phyloP scores from a whole-genome alignment of 768 basidiomycete genomes.

The Hygrophorus pudorinus region DNA sequence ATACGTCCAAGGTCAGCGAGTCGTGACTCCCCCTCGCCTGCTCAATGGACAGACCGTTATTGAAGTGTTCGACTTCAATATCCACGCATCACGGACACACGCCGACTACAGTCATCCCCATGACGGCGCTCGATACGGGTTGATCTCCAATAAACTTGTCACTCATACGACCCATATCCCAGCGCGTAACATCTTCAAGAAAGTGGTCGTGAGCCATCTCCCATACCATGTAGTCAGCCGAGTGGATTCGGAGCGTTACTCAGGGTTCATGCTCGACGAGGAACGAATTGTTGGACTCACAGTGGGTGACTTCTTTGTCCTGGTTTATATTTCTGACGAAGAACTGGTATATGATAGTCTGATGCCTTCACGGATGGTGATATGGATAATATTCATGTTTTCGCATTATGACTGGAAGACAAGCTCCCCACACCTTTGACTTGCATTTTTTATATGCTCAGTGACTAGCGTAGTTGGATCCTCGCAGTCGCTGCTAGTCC shows the following conservation, averaged over 20 bases:
- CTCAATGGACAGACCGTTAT: neutral
- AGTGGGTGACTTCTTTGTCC: neutral
- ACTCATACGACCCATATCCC: neutral
- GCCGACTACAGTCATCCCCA: neutral
- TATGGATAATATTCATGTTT: constrained; percentile 1
- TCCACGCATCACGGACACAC: neutral
- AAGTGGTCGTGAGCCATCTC: constrained; percentile 5
- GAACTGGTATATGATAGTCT: neutral
- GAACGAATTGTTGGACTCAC: constrained; percentile 10
- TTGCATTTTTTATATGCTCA: no score
- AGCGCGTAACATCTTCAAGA: neutral
- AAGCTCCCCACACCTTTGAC: no score
- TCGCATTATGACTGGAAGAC: neutral
- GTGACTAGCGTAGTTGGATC: no score
- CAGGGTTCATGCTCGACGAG: constrained; percentile 12
- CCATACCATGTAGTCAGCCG: constrained; percentile 5
- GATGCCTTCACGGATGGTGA: neutral
- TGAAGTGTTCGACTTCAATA: constrained; percentile 9
- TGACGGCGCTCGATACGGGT: neutral
- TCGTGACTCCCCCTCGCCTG: constrained; percentile 4
- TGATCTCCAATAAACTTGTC: neutral
- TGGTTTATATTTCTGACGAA: neutral
- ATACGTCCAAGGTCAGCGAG: constrained; percentile 14
- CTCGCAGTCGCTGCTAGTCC: no score
- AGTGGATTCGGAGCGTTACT: constrained; percentile 1